Evolutionary conservation across 805 yeast species (phyloP), one percentile per base, ranked within the genome.

Genomic region (Saccharomycopsis oosterbeekiorum): DNA sequence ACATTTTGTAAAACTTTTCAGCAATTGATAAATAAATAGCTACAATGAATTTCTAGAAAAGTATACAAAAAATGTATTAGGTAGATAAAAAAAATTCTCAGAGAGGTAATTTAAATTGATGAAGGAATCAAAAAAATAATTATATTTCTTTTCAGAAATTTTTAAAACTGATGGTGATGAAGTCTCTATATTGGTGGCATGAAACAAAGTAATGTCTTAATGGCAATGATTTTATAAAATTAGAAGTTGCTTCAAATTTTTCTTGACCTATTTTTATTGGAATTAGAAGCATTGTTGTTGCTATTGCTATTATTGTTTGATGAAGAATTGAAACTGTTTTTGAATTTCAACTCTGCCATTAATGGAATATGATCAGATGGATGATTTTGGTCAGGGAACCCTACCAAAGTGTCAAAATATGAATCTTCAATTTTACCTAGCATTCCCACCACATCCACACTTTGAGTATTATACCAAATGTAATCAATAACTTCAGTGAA

Each of bases 291-390:
- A 55, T 68, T 68, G 34, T 14, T 47, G n/a, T 29, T 29, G 34
- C 6, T 29, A 6, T 29, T 29, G 34, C 34, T 29, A 29, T 29
- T 29, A 6, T 39, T 39, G 21, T 56, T 56, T n/a, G 40, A 40
- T 24, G 36, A 29, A 15, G 69, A 68, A 40, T 29, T 55, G 2
- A 26, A 47, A 47, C 21, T 47, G 67, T 82, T 84, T 69, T 81
- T 83, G 69, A 91, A 82, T 68, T 84, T 89, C 69, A 93, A 86
- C 71, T 85, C 84, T 19, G 92, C 79, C 60, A 90, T 81, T 64
- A 93, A 76, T n/a, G 97, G 92, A 68, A 93, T 82, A 74, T 93
- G 98, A 73, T 93, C 98, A 57, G 96, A 89, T 26, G 98, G 97
- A 76, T 86, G 88, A 71, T 91, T 89, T 24, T 91, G 89, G 70